phyloP scores from a whole-genome alignment of 805 yeast genomes.

The Candida coleopterorum region DNA sequence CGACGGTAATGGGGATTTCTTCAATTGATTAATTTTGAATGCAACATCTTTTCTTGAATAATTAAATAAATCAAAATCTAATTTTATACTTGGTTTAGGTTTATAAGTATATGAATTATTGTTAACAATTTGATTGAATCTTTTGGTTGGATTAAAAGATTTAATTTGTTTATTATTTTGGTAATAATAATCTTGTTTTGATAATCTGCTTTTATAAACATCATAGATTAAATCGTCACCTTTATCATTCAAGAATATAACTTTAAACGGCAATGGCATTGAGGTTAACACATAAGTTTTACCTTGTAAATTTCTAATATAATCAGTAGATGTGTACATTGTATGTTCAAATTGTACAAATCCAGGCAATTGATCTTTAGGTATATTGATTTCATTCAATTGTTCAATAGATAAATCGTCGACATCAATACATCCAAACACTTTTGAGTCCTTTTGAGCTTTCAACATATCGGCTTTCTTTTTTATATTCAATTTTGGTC shows the following conservation, averaged over 20 bases:
- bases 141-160: slow-evolving; percentile 26
- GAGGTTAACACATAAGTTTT: slow-evolving; percentile 32
- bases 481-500: background rate
- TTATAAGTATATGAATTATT: background rate
- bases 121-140: slow-evolving; percentile 18
- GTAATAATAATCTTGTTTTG: too few relatives aligned
- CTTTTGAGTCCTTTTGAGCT: slow-evolving; percentile 15
- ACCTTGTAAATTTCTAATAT: slow-evolving; percentile 32
- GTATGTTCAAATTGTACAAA: slow-evolving; percentile 25
- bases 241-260: slow-evolving; percentile 21
- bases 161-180: slow-evolving; percentile 8
- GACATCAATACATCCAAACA: slow-evolving; percentile 16
- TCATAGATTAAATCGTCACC: slow-evolving; percentile 27
- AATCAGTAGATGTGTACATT: slow-evolving; percentile 19
- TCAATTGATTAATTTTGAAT: background rate
- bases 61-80: slow-evolving; percentile 1
- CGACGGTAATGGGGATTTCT: slow-evolving; percentile 5
- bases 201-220: slow-evolving; percentile 10
- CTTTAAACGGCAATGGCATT: slow-evolving; percentile 30
- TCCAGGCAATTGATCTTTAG: slow-evolving; percentile 29
- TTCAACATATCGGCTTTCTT: slow-evolving; percentile 4
- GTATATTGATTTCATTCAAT: slow-evolving; percentile 18
- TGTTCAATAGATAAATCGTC: slow-evolving; percentile 16
- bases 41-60: slow-evolving; percentile 2
- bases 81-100: background rate